Conservation (phyloP, 2,329 filamentous ascomycete species). For the Paramyrothecium sp. region DNA sequence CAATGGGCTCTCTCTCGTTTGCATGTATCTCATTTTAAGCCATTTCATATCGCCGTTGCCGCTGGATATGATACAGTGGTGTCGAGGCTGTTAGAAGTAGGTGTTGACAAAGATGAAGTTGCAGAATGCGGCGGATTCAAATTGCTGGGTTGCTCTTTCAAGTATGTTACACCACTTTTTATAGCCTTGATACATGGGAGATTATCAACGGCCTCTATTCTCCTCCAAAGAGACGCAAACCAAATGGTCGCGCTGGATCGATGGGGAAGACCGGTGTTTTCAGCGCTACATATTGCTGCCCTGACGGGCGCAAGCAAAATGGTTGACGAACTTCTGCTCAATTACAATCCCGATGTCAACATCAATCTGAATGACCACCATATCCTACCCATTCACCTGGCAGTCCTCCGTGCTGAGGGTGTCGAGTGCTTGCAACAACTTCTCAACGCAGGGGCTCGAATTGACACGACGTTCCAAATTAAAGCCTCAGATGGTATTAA, state of each 20-base stretch:
- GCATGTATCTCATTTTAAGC: not conserved
- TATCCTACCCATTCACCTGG: not conserved
- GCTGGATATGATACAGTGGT: not conserved
- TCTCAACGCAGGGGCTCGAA: not conserved
- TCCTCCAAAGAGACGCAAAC: not conserved
- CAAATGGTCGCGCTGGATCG: not conserved
- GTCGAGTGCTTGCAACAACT: not conserved
- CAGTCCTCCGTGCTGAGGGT: not conserved
- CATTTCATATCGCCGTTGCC: not conserved
- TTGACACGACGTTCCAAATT: not conserved
- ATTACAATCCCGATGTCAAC: not conserved
- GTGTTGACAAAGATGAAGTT: not conserved
- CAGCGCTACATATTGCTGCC: not conserved
- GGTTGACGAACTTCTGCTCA: not conserved
- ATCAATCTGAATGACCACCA: not conserved
- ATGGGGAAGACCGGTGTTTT: not conserved
- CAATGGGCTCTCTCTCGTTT: not conserved
- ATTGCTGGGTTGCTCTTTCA: not conserved
- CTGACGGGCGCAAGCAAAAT: not conserved
- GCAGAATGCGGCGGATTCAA: not conserved
- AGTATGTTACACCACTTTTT: not conserved
- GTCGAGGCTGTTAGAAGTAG: not conserved
- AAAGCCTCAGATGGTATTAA: not conserved
- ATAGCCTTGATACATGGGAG: not conserved
- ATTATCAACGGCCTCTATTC: not conserved